Evolutionary conservation across 176 grass and related monocot genomes (phyloP).

Genomic region (Urochloa ruziziensis): DNA sequence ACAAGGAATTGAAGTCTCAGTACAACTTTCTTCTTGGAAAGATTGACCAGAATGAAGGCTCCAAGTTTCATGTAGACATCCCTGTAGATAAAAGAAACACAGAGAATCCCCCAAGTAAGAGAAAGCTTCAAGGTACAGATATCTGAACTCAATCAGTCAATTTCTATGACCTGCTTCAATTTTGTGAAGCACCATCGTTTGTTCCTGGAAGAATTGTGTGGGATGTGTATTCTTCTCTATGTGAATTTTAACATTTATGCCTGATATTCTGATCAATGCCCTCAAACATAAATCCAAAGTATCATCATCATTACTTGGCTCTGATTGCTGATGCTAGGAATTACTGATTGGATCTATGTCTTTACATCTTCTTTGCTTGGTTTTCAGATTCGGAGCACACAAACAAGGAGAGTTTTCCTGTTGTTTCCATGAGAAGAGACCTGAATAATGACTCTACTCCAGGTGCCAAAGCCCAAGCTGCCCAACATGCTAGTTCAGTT

Average conservation of each 20-base stretch:
- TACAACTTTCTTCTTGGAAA: conserved; percentile 63
- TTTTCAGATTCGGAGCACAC: conserved; percentile 47
- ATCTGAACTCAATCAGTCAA: neutral
- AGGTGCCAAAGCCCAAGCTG: conserved; percentile 18
- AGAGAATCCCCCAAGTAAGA: conserved; percentile 48
- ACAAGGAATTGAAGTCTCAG: conserved; percentile 67
- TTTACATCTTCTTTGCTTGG: neutral
- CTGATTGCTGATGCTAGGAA: neutral
- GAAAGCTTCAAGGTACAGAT: conserved; percentile 50
- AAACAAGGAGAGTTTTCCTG: conserved; percentile 30
- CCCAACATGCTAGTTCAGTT: conserved; percentile 28
- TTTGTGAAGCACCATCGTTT: neutral
- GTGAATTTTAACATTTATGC: neutral
- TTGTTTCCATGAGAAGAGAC: conserved; percentile 29
- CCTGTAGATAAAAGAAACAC: conserved; percentile 12
- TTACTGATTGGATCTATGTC: neutral
- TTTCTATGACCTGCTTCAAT: conserved; percentile 24
- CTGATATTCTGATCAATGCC: neutral
- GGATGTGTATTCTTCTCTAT: neutral
- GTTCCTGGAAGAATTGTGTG: neutral
- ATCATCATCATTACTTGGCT: neutral
- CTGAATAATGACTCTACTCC: conserved; percentile 16
- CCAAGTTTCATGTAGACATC: conserved; percentile 19
- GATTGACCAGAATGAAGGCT: conserved; percentile 39
- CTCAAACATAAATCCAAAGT: neutral